Percentiles rank a stretch among this genome's conserved stretches.
Evolutionary conservation across 2,329 filamentous ascomycete species (phyloP).

Genomic region (Fusarium marasasianum): DNA sequence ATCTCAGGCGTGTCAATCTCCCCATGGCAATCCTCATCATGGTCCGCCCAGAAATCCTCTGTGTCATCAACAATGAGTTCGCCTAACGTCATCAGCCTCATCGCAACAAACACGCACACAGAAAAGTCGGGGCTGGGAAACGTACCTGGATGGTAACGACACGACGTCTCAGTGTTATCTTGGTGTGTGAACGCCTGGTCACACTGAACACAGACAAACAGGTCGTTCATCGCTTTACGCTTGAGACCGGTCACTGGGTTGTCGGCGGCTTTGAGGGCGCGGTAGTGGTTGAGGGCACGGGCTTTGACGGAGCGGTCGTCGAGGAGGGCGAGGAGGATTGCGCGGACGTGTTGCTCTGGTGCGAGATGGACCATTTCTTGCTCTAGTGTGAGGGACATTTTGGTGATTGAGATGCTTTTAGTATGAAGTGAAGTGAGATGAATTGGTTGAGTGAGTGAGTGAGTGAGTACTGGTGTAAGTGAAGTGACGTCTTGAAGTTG

Average conservation of each 20-base stretch:
- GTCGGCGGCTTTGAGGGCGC: not conserved
- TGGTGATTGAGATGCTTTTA: not conserved
- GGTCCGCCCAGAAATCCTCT: conserved; percentile 9
- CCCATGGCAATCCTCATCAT: conserved; percentile 8
- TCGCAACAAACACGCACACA: not conserved
- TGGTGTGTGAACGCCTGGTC: conserved; percentile 2
- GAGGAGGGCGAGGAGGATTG: conserved; percentile 33
- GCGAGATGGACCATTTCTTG: conserved; percentile 13
- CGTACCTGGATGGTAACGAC: conserved; percentile 24
- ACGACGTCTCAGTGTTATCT: conserved; percentile 17
- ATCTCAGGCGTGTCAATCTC: conserved; percentile 15
- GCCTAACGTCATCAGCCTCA: not conserved
- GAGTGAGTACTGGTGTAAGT: not conserved
- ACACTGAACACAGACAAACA: conserved; percentile 31
- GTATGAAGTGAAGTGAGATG: not conserved
- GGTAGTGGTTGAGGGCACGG: conserved; percentile 11
- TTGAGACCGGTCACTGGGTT: not conserved
- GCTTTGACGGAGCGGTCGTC: not conserved
- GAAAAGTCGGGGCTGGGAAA: not conserved
- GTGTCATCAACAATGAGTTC: conserved; percentile 1
- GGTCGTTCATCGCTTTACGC: conserved; percentile 28
- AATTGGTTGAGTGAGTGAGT: not conserved
- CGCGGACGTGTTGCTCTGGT: conserved; percentile 26
- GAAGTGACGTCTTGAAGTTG: not conserved
- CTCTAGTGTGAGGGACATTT: not conserved